phyloP scores from a whole-genome alignment of 2,329 filamentous ascomycete genomes.

The Paecilomyces niveus region DNA sequence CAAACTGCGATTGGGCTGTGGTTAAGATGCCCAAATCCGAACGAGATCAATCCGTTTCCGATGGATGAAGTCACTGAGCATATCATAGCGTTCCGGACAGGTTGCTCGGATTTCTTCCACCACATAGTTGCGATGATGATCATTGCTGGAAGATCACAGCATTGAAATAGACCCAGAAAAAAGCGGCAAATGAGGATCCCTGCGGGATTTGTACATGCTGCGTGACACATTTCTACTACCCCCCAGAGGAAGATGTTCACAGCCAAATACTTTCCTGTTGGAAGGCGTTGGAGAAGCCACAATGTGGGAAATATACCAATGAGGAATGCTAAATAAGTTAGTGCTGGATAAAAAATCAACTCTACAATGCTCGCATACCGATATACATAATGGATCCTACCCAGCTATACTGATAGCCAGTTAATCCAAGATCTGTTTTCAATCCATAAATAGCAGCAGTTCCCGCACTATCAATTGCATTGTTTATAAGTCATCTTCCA shows the following conservation, averaged over 20 bases:
- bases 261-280: background rate
- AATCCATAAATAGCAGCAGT: slow-evolving; percentile 16
- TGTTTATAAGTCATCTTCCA: background rate
- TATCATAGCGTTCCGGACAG: slow-evolving; percentile 1
- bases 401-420: slow-evolving; percentile 18
- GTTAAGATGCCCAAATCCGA: background rate
- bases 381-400: slow-evolving; percentile 17
- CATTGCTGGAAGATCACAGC: background rate
- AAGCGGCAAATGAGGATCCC: background rate
- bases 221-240: background rate
- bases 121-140: background rate
- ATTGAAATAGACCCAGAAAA: background rate
- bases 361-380: slow-evolving; percentile 1
- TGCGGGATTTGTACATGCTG: background rate
- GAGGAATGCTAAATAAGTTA: background rate
- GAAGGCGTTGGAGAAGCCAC: background rate
- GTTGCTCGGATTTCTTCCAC: background rate
- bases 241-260: background rate
- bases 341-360: background rate
- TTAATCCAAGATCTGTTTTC: slow-evolving; percentile 11
- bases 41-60: slow-evolving; percentile 1
- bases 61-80: slow-evolving; percentile 2
- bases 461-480: background rate
- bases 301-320: background rate
- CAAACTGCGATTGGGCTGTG: background rate